phyloP scores from a whole-genome alignment of 1,284 basidiomycete species.

The Pseudozyma sp. region DNA sequence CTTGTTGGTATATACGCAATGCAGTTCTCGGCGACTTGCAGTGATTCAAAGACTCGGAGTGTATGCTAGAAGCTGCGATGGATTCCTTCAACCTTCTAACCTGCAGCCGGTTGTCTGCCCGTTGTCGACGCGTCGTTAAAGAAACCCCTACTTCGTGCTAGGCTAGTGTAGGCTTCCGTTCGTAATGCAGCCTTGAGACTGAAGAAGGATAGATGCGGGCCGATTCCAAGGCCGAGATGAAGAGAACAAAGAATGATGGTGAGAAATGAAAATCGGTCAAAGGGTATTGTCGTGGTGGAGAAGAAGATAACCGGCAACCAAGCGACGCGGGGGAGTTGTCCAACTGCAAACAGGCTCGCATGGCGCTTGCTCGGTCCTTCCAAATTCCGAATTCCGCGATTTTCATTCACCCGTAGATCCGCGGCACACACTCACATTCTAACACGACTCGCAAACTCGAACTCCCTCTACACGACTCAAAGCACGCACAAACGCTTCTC shows the following conservation, averaged over 20 bases:
- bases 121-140: not conserved
- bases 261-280: slow-evolving; percentile 2
- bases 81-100: no score
- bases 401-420: not conserved
- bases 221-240: not conserved
- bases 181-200: no score
- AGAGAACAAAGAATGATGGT: slow-evolving; percentile 7
- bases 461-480: no score
- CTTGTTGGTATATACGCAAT: no score
- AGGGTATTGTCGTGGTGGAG: slow-evolving; percentile 4
- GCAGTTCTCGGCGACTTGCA: no score
- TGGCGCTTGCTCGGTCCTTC: slow-evolving; percentile 22
- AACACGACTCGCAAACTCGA: no score
- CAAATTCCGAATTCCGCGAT: slow-evolving; percentile 35
- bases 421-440: no score
- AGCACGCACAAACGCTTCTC: no score
- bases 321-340: slow-evolving; percentile 24
- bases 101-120: not conserved
- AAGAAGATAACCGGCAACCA: not conserved
- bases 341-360: not conserved
- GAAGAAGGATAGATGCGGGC: no score
- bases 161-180: no score
- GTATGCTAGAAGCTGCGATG: no score
- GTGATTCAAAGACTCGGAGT: no score
- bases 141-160: not conserved